These are phyloP conservation scores for Phytopythium montanum DNA, from an alignment of 352 stramenopile genomes.

Conservation along the genomic window DNA sequence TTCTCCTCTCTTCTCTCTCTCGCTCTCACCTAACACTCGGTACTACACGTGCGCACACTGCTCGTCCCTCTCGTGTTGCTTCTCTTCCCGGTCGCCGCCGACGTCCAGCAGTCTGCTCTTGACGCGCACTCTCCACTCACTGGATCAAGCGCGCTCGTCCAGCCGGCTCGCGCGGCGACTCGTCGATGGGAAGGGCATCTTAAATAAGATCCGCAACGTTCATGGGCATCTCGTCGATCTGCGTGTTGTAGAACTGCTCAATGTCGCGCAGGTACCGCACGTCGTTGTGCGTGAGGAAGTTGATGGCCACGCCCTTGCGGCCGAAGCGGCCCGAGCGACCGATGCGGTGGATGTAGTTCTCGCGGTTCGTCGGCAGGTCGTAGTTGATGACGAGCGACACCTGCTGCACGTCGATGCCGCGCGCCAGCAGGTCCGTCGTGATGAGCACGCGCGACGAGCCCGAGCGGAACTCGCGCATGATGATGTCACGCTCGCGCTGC, in stretches of 20 bases:
- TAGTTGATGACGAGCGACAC: constrained; percentile 99
- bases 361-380: constrained; percentile 98
- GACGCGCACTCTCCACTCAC: constrained; percentile 4
- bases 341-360: constrained; percentile 99
- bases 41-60: constrained; percentile 29
- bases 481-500: constrained; percentile 98
- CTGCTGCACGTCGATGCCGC: constrained; percentile 99
- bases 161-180: constrained; percentile 8
- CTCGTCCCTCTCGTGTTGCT: constrained; percentile 30
- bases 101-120: neutral
- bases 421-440: constrained; percentile 98
- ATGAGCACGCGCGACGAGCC: constrained; percentile 99
- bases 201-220: constrained; percentile 99
- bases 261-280: constrained; percentile 99
- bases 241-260: constrained; percentile 99
- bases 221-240: constrained; percentile 99
- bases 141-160: constrained; percentile 3
- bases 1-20: constrained; percentile 25
- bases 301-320: constrained; percentile 99
- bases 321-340: constrained; percentile 99
- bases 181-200: constrained; percentile 29
- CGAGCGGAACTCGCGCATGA: constrained; percentile 99
- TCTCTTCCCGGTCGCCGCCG: constrained; percentile 3
- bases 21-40: constrained; percentile 26
- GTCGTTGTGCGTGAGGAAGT: constrained; percentile 99